phyloP scores from a whole-genome alignment of 768 basidiomycete genomes.

The Suillus occidentalis region DNA sequence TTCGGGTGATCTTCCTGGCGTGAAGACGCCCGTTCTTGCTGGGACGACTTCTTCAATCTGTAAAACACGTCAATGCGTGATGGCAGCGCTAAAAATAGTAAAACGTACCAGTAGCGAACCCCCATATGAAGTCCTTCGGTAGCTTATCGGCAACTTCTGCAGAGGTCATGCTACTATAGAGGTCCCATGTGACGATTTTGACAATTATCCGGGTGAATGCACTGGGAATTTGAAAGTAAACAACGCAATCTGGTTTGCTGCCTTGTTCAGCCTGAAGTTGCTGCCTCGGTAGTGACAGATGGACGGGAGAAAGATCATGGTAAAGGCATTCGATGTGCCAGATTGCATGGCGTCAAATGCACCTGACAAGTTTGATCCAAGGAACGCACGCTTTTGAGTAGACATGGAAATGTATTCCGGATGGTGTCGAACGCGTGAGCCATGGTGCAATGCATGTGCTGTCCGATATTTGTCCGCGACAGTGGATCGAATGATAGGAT shows the following conservation, averaged over 20 bases:
- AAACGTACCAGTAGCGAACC: no score
- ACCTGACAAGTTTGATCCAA: neutral
- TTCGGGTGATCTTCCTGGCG: no score
- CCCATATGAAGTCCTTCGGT: no score
- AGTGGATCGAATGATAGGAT: no score
- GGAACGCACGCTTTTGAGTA: neutral
- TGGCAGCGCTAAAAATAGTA: no score
- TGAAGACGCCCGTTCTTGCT: no score
- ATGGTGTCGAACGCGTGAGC: neutral
- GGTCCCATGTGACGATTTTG: slow-evolving; percentile 33
- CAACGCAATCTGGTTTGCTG: neutral
- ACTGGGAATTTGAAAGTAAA: slow-evolving; percentile 2
- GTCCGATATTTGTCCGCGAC: slow-evolving; percentile 4
- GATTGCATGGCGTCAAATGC: neutral
- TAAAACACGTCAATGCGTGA: no score
- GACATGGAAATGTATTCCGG: neutral
- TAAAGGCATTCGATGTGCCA: neutral
- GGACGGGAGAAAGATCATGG: neutral
- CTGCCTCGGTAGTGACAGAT: neutral
- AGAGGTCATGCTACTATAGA: neutral
- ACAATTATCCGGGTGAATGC: slow-evolving; percentile 46
- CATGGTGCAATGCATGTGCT: neutral
- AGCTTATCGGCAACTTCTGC: no score
- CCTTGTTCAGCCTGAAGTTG: neutral
- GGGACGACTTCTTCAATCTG: no score